phyloP scores from a whole-genome alignment of 2,329 filamentous ascomycete species.

The Fusarium sp. region DNA sequence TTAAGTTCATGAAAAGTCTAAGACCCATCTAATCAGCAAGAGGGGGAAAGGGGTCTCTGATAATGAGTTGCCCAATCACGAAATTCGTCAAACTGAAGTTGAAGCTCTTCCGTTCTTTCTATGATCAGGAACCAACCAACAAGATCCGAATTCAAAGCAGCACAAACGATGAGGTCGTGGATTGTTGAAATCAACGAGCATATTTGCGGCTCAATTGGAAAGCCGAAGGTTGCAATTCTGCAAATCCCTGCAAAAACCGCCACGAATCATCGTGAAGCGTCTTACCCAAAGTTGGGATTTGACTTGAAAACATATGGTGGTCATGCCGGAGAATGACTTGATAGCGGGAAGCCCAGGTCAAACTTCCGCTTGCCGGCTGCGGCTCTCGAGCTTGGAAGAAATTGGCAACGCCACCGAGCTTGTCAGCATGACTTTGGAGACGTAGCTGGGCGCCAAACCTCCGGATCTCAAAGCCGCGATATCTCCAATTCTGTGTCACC shows the following conservation, averaged over 20 bases:
- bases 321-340: conserved; percentile 1
- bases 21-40: conserved; percentile 45
- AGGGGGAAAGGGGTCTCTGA: conserved; percentile 38
- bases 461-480: conserved; percentile 8
- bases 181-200: conserved; percentile 20
- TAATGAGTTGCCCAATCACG: conserved; percentile 40
- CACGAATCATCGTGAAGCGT: conserved; percentile 7
- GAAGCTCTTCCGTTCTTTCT: conserved; percentile 16
- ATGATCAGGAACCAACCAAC: conserved; percentile 31
- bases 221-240: neutral
- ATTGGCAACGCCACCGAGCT: conserved; percentile 39
- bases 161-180: neutral
- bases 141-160: conserved; percentile 21
- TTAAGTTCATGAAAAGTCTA: conserved; percentile 48
- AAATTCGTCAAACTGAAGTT: conserved; percentile 5
- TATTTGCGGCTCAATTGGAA: conserved; percentile 25
- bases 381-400: conserved; percentile 29
- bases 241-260: neutral
- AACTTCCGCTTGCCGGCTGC: conserved; percentile 32
- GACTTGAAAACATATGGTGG: conserved; percentile 18
- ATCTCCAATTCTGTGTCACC: conserved; percentile 25
- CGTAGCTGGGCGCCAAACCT: conserved; percentile 14
- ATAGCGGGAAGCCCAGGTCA: conserved; percentile 15
- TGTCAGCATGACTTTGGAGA: conserved; percentile 37
- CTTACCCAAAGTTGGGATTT: conserved; percentile 21